These are phyloP conservation scores for Rhynchosporium agropyri DNA, from an alignment of 2,329 filamentous ascomycete genomes.

Conservation along the genomic window DNA sequence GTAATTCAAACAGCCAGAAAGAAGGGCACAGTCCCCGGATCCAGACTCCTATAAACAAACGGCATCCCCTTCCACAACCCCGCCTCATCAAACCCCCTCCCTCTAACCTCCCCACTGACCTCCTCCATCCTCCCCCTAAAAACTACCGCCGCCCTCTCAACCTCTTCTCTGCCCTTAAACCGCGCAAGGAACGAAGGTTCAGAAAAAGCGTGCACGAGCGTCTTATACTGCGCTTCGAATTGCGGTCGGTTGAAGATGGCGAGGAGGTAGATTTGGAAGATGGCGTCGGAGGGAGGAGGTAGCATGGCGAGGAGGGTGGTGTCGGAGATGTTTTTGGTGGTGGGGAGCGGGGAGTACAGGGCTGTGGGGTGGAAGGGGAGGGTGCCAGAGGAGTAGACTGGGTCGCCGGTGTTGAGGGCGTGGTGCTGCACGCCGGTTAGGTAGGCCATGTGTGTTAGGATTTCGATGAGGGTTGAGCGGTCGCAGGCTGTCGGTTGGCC, in stretches of 20 bases:
- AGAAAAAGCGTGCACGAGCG: conserved; percentile 48
- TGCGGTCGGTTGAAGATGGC: conserved; percentile 48
- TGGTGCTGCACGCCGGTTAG: conserved; percentile 47
- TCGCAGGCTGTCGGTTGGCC: conserved; percentile 45
- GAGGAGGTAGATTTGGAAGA: conserved; percentile 45
- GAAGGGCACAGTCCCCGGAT: conserved; percentile 28
- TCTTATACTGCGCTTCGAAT: conserved; percentile 43
- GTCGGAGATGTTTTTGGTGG: conserved; percentile 44
- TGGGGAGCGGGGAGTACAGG: conserved; percentile 46
- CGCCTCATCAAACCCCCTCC: conserved; percentile 46
- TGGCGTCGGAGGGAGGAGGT: conserved; percentile 40
- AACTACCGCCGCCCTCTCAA: conserved; percentile 41
- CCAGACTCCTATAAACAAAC: conserved; percentile 44
- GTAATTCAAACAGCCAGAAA: conserved; percentile 17
- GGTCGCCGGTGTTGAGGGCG: conserved; percentile 48
- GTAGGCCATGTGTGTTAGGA: conserved; percentile 49
- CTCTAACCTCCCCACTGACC: conserved; percentile 45
- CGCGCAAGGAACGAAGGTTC: conserved; percentile 42
- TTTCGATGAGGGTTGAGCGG: conserved; percentile 46
- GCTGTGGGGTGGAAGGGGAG: conserved; percentile 49
- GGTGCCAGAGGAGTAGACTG: conserved; percentile 43
- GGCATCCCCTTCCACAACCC: conserved; percentile 53
- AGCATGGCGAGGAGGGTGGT: conserved; percentile 44
- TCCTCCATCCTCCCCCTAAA: conserved; percentile 46
- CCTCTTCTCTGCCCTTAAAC: conserved; percentile 39